Conservation (phyloP, 2,329 filamentous ascomycete genomes). For the Talaromyces pinophilus region DNA sequence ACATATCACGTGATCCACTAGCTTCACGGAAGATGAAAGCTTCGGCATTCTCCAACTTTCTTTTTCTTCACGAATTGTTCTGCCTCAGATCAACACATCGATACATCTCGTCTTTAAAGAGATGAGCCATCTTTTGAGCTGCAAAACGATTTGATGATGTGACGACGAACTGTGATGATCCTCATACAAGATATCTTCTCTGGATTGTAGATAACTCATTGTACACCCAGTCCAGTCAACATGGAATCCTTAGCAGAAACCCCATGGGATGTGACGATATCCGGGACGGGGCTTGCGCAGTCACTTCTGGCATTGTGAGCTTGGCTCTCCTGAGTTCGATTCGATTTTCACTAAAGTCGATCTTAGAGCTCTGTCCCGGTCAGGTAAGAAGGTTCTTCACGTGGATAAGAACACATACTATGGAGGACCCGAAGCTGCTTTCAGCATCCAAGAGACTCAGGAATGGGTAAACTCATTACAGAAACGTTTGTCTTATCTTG, state of each 20-base stretch:
- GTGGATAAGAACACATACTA: constrained; percentile 87
- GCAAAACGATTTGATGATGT: neutral
- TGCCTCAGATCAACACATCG: neutral
- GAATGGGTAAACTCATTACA: constrained; percentile 63
- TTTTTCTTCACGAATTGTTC: neutral
- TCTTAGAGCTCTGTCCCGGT: constrained; percentile 83
- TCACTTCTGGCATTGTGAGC: constrained; percentile 75
- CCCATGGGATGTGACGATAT: constrained; percentile 76
- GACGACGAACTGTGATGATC: neutral
- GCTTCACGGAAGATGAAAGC: neutral
- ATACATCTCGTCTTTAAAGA: neutral
- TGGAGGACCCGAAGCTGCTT: constrained; percentile 79
- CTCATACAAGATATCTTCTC: constrained; percentile 1
- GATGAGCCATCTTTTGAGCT: neutral
- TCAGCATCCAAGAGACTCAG: constrained; percentile 79
- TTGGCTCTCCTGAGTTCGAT: constrained; percentile 24
- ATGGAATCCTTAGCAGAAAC: constrained; percentile 77
- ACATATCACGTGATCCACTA: constrained; percentile 20
- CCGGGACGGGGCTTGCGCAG: constrained; percentile 75
- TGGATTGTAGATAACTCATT: neutral
- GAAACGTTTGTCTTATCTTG: constrained; percentile 35
- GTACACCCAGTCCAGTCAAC: constrained; percentile 25
- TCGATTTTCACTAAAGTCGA: constrained; percentile 56
- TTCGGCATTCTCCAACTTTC: neutral
- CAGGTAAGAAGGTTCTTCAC: constrained; percentile 86